Conservation (phyloP, 2,329 filamentous ascomycete genomes). For the Hypoxylon rubiginosum region DNA sequence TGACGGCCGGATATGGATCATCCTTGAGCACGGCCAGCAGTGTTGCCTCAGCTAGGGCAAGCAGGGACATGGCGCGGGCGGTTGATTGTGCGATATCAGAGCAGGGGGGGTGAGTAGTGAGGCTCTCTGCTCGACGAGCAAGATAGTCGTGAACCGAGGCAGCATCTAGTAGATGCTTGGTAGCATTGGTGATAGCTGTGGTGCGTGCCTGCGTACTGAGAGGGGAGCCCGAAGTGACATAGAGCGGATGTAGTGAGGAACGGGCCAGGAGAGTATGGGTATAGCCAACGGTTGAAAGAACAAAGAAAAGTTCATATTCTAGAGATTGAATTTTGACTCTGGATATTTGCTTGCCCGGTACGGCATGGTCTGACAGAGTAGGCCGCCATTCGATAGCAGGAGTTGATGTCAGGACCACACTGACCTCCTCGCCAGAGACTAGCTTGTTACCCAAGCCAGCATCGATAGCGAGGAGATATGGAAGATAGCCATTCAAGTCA, state of each 20-base stretch:
- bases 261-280: slow-evolving; percentile 80
- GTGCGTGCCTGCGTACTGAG: slow-evolving; percentile 75
- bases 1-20: slow-evolving; percentile 88
- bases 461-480: slow-evolving; percentile 84
- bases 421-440: slow-evolving; percentile 71
- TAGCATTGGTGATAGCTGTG: slow-evolving; percentile 78
- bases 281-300: slow-evolving; percentile 81
- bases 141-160: slow-evolving; percentile 83
- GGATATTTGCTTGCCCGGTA: slow-evolving; percentile 73
- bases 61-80: slow-evolving; percentile 69
- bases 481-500: slow-evolving; percentile 81
- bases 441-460: slow-evolving; percentile 73
- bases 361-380: slow-evolving; percentile 75
- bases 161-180: slow-evolving; percentile 81
- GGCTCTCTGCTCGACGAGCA: slow-evolving; percentile 65
- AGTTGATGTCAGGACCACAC: slow-evolving; percentile 71
- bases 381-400: slow-evolving; percentile 86
- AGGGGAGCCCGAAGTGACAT: slow-evolving; percentile 73
- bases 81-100: slow-evolving; percentile 67
- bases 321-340: slow-evolving; percentile 80
- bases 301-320: slow-evolving; percentile 86
- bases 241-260: slow-evolving; percentile 78
- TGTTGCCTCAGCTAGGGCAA: slow-evolving; percentile 89
- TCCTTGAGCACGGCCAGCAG: slow-evolving; percentile 92
- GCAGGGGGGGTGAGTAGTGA: slow-evolving; percentile 60